Evolutionary conservation across 345 rosid genomes (phyloP).

Genomic region (Populus davidiana): DNA sequence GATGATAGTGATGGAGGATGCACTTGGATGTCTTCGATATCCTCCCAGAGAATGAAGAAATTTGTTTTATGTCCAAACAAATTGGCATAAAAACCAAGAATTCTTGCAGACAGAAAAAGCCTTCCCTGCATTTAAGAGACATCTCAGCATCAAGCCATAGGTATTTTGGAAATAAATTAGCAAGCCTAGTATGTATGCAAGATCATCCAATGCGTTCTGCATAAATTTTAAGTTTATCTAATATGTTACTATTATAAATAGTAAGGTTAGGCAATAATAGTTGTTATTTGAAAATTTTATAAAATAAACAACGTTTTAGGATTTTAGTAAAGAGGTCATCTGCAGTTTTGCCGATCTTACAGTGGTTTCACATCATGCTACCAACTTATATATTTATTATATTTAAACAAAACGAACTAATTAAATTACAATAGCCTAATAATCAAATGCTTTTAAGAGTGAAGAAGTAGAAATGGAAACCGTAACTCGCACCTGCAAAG

Average conservation of each 20-base stretch:
- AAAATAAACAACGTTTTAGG: not conserved
- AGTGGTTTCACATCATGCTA: not conserved
- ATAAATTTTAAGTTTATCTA: too few species aligned
- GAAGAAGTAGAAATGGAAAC: constrained; percentile 4
- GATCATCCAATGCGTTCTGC: not conserved
- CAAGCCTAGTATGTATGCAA: not conserved
- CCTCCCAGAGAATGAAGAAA: constrained; percentile 88
- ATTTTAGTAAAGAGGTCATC: not conserved
- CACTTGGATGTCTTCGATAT: constrained; percentile 66
- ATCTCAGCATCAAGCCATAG: not conserved
- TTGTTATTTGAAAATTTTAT: not conserved
- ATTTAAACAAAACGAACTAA: not conserved
- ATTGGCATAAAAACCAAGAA: constrained; percentile 80
- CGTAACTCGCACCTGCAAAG: constrained; percentile 57
- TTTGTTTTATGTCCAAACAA: constrained; percentile 79
- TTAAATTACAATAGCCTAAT: not conserved
- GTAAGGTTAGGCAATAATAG: too few species aligned
- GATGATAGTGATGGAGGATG: constrained; percentile 72
- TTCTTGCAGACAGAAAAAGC: constrained; percentile 81
- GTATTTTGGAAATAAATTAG: not conserved
- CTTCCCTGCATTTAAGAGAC: constrained; percentile 54
- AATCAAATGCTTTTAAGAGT: not conserved
- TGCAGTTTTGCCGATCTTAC: not conserved
- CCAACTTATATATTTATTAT: not conserved
- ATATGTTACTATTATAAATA: too few species aligned